These are phyloP conservation scores for Papilionanthe hybrid DNA, from an alignment of 116 monocot species.

Conservation along the genomic window DNA sequence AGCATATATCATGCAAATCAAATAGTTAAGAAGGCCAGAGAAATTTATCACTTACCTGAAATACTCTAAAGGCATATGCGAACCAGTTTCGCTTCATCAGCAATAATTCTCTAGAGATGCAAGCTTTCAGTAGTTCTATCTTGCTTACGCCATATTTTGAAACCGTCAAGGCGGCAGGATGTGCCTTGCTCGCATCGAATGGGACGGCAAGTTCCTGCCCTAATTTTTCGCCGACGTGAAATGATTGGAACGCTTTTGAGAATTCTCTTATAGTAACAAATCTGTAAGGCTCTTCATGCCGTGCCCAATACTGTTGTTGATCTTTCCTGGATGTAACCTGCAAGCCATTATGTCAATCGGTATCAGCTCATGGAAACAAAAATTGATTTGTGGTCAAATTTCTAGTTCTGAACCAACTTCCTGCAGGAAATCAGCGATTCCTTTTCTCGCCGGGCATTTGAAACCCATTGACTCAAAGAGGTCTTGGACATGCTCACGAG, in stretches of 20 bases:
- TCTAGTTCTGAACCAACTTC: background rate
- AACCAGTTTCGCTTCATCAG: constrained; percentile 79
- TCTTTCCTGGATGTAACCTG: constrained; percentile 79
- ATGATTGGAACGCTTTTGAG: constrained; percentile 47
- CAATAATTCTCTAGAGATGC: constrained; percentile 36
- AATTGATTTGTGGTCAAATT: too few species aligned
- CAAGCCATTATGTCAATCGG: too few species aligned
- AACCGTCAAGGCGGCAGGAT: constrained; percentile 63
- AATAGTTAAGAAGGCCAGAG: background rate
- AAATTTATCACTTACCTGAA: constrained; percentile 12
- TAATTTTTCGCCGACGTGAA: constrained; percentile 40
- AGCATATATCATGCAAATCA: background rate
- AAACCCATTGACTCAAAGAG: constrained; percentile 23
- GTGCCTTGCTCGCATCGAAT: constrained; percentile 53
- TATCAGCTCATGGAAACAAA: too few species aligned
- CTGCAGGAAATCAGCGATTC: constrained; percentile 21
- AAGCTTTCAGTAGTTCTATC: constrained; percentile 53
- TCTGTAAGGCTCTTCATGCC: constrained; percentile 44
- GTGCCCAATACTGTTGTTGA: constrained; percentile 72
- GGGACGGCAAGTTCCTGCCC: constrained; percentile 39
- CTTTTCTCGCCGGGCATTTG: constrained; percentile 23
- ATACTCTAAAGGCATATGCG: constrained; percentile 41
- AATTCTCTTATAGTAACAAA: constrained; percentile 56
- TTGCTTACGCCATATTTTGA: constrained; percentile 50
- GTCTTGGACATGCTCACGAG: constrained; percentile 8